Percentiles rank a stretch among this genome's conserved stretches.
These are phyloP conservation scores for Nyctanthes arbortristis DNA, from an alignment of 257 asterid genomes.

Conservation along the genomic window DNA sequence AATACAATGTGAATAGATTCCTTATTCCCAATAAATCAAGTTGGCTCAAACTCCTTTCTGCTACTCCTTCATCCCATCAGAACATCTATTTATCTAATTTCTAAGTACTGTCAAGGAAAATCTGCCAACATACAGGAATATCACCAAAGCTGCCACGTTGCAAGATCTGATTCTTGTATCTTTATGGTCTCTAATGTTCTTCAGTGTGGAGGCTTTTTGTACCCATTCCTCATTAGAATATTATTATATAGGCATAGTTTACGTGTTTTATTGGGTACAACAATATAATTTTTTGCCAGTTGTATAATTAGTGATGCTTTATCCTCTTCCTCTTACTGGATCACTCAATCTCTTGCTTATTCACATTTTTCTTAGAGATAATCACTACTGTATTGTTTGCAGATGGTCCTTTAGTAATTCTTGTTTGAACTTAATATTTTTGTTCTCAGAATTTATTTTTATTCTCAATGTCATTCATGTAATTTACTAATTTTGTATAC, in stretches of 20 bases:
- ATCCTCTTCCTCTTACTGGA: neutral
- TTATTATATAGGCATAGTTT: neutral
- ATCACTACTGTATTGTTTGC: neutral
- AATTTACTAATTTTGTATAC: neutral
- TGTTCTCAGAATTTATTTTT: neutral
- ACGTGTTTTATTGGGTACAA: neutral
- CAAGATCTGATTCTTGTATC: neutral
- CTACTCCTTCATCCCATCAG: neutral
- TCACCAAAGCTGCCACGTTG: neutral
- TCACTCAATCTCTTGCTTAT: neutral
- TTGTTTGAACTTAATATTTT: constrained; percentile 12
- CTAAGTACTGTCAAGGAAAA: neutral
- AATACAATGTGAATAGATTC: neutral
- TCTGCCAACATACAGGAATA: neutral
- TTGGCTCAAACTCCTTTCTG: neutral
- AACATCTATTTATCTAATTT: neutral
- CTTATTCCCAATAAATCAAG: neutral
- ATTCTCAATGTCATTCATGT: neutral
- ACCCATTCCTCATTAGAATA: constrained; percentile 2
- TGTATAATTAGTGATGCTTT: neutral
- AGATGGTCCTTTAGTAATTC: neutral
- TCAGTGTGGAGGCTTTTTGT: neutral
- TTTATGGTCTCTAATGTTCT: neutral
- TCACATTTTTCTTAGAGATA: constrained; percentile 1
- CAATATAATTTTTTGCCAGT: neutral